phyloP scores from a whole-genome alignment of 768 basidiomycete genomes.

The Boletellus ananiceps region DNA sequence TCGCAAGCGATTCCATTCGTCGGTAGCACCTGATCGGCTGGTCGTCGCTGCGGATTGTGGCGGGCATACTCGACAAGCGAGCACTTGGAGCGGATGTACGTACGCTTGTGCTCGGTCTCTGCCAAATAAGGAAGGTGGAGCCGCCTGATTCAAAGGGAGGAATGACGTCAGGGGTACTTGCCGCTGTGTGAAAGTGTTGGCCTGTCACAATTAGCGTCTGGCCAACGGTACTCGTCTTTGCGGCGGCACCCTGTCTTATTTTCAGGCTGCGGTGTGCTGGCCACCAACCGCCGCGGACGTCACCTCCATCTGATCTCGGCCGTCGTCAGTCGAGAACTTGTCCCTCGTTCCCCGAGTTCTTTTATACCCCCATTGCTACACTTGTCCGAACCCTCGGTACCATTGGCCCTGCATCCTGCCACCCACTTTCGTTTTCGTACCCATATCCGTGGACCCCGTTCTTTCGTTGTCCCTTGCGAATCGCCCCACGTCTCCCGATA shows the following conservation, averaged over 20 bases:
- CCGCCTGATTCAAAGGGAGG: not conserved
- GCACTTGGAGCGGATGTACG: not conserved
- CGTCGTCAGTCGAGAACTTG: not conserved
- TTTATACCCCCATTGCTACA: not conserved
- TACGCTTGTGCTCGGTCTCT: no score
- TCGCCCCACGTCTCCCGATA: not conserved
- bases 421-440: not conserved
- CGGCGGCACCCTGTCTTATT: not conserved
- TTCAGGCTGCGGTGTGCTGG: constrained; percentile 4
- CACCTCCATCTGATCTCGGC: constrained; percentile 1
- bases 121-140: constrained; percentile 12
- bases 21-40: not conserved
- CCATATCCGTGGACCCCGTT: not conserved
- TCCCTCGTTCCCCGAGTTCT: not conserved
- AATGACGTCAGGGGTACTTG: constrained; percentile 25
- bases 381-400: not conserved
- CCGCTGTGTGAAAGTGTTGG: not conserved
- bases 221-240: not conserved
- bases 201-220: not conserved
- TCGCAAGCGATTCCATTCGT: not conserved
- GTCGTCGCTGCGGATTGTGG: not conserved
- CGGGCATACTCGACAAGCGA: no score
- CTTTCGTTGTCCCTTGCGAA: not conserved
- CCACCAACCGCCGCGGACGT: constrained; percentile 1
- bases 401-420: not conserved